These are phyloP conservation scores for Erysimum cheiranthoides DNA, from an alignment of 345 rosid species.

Conservation along the genomic window DNA sequence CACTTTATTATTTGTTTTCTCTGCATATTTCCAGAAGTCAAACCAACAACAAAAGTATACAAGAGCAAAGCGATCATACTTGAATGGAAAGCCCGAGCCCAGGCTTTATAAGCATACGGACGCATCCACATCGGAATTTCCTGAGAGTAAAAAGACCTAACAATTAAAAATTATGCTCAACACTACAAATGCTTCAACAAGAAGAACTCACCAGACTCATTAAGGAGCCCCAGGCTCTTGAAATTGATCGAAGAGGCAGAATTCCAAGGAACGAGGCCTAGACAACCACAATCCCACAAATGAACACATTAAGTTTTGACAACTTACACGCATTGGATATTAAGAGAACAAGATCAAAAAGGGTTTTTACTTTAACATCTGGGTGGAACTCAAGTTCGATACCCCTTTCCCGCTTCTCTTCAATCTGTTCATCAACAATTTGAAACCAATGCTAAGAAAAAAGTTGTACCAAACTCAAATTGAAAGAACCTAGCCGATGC, in stretches of 20 bases:
- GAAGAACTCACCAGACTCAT: constrained; percentile 64
- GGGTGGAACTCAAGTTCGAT: constrained; percentile 80
- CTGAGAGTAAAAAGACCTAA: constrained; percentile 47
- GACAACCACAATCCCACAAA: constrained; percentile 23
- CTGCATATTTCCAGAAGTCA: not conserved
- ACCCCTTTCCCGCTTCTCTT: constrained; percentile 84
- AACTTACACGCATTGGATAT: not conserved
- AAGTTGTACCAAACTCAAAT: not conserved
- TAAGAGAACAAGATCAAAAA: not conserved
- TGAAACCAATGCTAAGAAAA: constrained; percentile 24
- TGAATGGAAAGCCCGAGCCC: constrained; percentile 97
- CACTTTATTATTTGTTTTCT: not conserved
- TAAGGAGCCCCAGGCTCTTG: constrained; percentile 86
- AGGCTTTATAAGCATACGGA: constrained; percentile 78
- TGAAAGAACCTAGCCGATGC: not conserved
- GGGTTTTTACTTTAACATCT: constrained; percentile 65
- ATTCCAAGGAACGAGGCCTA: constrained; percentile 86
- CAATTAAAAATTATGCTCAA: constrained; percentile 33
- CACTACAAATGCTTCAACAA: constrained; percentile 4
- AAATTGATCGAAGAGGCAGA: constrained; percentile 84
- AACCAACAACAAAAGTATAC: not conserved
- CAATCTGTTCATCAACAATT: constrained; percentile 55
- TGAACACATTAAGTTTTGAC: constrained; percentile 19
- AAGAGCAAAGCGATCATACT: constrained; percentile 54
- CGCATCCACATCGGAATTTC: constrained; percentile 89